Conservation (phyloP, 78 protist species). For the Protostelium mycophagum region DNA sequence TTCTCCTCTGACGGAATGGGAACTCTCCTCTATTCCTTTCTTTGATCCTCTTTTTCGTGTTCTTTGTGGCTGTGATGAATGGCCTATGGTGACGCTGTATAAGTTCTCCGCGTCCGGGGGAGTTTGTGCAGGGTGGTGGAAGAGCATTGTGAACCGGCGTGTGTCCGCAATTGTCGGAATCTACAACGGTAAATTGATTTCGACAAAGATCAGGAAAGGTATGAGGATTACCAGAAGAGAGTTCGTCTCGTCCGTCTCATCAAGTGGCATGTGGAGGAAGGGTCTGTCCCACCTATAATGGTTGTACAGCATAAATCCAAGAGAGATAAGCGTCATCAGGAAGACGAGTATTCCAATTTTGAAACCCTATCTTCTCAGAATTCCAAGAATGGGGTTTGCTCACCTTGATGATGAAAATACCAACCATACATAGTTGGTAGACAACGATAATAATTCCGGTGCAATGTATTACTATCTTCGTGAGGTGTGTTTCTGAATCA, state of each 20-base stretch:
- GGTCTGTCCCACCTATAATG: background rate
- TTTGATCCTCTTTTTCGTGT: background rate
- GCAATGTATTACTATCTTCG: background rate
- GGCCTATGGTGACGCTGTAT: background rate
- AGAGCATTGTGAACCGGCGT: background rate
- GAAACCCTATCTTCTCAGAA: background rate
- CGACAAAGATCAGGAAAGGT: background rate
- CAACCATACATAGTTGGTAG: background rate
- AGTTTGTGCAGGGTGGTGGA: background rate
- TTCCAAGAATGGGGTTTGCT: background rate
- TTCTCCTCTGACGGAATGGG: too few species aligned
- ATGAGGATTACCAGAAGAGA: background rate
- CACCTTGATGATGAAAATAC: background rate
- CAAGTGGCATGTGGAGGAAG: background rate
- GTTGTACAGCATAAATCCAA: too few species aligned
- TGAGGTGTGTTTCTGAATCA: background rate
- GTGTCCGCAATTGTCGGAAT: background rate
- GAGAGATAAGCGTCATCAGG: background rate
- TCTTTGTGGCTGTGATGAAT: background rate
- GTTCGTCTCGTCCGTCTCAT: background rate
- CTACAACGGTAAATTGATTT: background rate
- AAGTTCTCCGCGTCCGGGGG: background rate
- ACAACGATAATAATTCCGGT: background rate
- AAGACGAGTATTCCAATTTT: background rate
- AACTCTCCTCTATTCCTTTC: too few species aligned